These are phyloP conservation scores for Tricholoma saponaceum DNA, from an alignment of 768 basidiomycete genomes.

Conservation along the genomic window DNA sequence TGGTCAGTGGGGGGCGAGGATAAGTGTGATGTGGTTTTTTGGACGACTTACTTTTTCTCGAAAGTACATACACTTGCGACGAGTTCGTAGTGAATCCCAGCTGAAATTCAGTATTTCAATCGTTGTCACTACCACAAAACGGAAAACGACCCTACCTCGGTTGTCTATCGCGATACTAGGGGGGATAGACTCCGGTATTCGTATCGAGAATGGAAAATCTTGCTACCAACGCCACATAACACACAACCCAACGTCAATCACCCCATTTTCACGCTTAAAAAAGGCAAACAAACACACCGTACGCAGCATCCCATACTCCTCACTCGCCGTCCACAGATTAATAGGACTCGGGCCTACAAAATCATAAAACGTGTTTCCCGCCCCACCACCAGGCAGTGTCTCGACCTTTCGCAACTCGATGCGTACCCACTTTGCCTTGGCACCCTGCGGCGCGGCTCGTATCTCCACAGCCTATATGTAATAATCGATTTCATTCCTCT, in stretches of 20 bases:
- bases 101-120: conserved; percentile 29
- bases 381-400: conserved; percentile 67
- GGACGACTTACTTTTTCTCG: conserved; percentile 66
- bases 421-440: conserved; percentile 90
- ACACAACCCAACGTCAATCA: not conserved
- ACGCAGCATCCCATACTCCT: conserved; percentile 65
- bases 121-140: not conserved
- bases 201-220: conserved; percentile 87
- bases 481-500: not conserved
- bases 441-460: conserved; percentile 64
- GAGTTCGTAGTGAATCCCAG: conserved; percentile 87
- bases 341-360: conserved; percentile 79
- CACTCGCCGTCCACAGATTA: conserved; percentile 76
- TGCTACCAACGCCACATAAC: conserved; percentile 39
- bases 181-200: conserved; percentile 90
- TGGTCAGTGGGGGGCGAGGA: no score
- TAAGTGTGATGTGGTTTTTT: no score
- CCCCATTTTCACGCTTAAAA: not conserved
- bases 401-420: conserved; percentile 92
- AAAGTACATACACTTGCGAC: conserved; percentile 83
- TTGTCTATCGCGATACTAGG: conserved; percentile 80
- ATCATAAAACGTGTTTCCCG: conserved; percentile 71
- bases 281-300: conserved; percentile 46
- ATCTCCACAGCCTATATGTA: conserved; percentile 74
- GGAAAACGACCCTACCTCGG: conserved; percentile 43